Percentiles rank a stretch among this genome's conserved stretches.
These are phyloP conservation scores for Pythium phragmiticola DNA, from an alignment of 352 stramenopile species.

Conservation along the genomic window DNA sequence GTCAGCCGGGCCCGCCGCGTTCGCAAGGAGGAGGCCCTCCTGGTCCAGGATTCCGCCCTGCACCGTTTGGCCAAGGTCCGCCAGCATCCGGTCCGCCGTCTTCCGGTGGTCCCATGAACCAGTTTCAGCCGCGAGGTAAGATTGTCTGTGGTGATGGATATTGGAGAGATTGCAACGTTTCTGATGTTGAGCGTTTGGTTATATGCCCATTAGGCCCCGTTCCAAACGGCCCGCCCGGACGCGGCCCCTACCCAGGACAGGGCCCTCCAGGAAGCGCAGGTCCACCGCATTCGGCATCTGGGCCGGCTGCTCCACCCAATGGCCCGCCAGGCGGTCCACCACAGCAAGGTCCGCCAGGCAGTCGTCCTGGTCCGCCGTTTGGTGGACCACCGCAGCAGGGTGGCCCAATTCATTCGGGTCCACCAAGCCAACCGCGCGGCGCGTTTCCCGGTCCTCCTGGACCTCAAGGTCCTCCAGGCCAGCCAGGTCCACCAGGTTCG, in stretches of 20 bases:
- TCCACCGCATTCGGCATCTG: constrained; percentile 10
- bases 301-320: constrained; percentile 21
- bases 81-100: constrained; percentile 31
- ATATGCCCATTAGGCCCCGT: constrained; percentile 10
- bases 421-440: constrained; percentile 12
- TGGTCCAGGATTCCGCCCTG: constrained; percentile 5
- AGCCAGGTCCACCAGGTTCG: constrained; percentile 1
- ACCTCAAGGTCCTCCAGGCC: constrained; percentile 3
- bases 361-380: constrained; percentile 24
- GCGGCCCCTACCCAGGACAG: constrained; percentile 28
- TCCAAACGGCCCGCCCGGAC: constrained; percentile 22
- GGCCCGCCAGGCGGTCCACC: constrained; percentile 19
- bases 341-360: constrained; percentile 22
- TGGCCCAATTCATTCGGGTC: constrained; percentile 7
- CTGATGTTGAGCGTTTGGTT: not conserved
- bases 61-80: constrained; percentile 16
- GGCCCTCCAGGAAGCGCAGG: constrained; percentile 12
- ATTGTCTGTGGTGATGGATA: not conserved
- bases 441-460: constrained; percentile 16
- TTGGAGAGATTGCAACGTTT: not conserved
- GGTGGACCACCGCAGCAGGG: constrained; percentile 25
- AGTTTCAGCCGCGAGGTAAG: constrained; percentile 38
- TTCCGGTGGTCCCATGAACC: constrained; percentile 42
- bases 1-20: constrained; percentile 16
- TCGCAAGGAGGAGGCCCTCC: constrained; percentile 21